Conservation (phyloP, 768 basidiomycete genomes). For the Collybia sordida region DNA sequence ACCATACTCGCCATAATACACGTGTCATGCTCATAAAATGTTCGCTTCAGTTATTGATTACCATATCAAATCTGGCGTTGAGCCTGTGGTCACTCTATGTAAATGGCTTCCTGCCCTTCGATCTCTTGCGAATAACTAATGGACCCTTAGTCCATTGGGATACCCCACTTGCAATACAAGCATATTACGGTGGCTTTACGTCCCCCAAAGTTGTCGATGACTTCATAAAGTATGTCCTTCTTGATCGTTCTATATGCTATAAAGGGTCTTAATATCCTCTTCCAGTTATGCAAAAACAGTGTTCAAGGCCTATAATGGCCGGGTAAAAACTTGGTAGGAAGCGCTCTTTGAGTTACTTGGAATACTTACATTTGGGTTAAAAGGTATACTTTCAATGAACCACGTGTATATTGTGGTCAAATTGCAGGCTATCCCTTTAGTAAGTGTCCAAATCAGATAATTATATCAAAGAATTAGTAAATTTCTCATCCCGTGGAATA, state of each 20-base stretch:
- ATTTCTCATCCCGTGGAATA: slow-evolving; percentile 10
- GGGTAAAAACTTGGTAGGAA: slow-evolving; percentile 46
- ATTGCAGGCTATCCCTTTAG: slow-evolving; percentile 41
- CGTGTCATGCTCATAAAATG: not conserved
- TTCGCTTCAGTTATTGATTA: slow-evolving; percentile 41
- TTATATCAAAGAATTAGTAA: too few species aligned
- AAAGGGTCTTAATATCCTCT: not conserved
- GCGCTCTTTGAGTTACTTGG: not conserved
- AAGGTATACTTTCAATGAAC: slow-evolving; percentile 58
- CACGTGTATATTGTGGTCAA: slow-evolving; percentile 40
- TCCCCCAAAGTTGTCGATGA: slow-evolving; percentile 46
- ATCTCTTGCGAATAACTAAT: not conserved
- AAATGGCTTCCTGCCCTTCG: slow-evolving; percentile 8
- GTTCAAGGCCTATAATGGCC: slow-evolving; percentile 47
- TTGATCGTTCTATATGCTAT: not conserved
- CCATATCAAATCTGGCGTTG: slow-evolving; percentile 37
- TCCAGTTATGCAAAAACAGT: slow-evolving; percentile 47
- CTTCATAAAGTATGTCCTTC: slow-evolving; percentile 39
- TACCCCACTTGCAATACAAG: slow-evolving; percentile 43
- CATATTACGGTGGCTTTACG: slow-evolving; percentile 51
- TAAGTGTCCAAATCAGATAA: slow-evolving; percentile 15
- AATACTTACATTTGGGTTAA: not conserved
- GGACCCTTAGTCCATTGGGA: slow-evolving; percentile 45
- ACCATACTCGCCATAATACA: not conserved
- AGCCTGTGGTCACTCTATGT: slow-evolving; percentile 52